Evolutionary conservation across 2,329 filamentous ascomycete genomes (phyloP).

Genomic region (Pseudomassariella vexata): DNA sequence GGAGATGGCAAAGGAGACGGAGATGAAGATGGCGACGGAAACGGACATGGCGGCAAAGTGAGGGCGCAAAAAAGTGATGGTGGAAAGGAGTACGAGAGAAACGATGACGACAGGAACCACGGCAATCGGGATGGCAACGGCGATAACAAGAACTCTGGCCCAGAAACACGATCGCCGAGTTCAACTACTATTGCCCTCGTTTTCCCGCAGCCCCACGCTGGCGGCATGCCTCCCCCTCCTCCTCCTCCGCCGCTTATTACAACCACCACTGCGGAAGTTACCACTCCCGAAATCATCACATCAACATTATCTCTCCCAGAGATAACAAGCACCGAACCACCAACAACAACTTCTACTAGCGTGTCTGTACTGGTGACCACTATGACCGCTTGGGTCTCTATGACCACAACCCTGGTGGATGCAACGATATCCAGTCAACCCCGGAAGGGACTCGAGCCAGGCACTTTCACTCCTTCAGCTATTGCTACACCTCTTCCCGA

Average conservation of each 20-base stretch:
- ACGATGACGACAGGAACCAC: not conserved
- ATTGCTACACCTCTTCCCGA: constrained; percentile 3
- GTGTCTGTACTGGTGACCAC: constrained; percentile 5
- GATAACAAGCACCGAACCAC: not conserved
- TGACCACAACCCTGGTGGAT: constrained; percentile 4
- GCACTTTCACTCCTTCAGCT: too few species aligned
- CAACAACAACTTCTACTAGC: not conserved
- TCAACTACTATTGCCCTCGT: not conserved
- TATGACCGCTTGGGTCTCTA: constrained; percentile 6
- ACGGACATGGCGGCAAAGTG: not conserved
- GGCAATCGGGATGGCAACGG: not conserved
- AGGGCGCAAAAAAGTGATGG: too few species aligned
- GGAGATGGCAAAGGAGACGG: not conserved
- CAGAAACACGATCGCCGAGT: not conserved
- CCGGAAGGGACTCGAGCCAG: constrained; percentile 7
- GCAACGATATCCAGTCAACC: constrained; percentile 7
- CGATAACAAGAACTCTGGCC: not conserved
- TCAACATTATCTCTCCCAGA: not conserved
- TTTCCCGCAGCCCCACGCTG: not conserved
- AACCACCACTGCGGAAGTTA: not conserved
- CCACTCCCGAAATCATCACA: too few species aligned
- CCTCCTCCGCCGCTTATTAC: not conserved
- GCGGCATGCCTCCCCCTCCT: not conserved
- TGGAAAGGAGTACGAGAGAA: not conserved
- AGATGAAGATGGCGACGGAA: not conserved